phyloP scores from a whole-genome alignment of 2,329 filamentous ascomycete genomes.

The Fusarium sp. region DNA sequence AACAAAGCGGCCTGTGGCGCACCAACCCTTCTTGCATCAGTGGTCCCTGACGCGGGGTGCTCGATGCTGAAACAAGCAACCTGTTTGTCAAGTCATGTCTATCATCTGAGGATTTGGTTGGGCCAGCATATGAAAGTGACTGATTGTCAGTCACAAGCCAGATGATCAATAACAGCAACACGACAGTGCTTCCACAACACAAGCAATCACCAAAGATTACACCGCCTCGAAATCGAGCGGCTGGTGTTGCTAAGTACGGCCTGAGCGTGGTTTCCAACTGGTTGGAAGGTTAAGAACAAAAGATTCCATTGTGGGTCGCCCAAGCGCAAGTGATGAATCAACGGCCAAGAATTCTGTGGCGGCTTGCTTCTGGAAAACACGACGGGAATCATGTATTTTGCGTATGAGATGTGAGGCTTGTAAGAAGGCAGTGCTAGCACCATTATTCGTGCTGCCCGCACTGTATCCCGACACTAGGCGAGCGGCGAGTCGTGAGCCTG shows the following conservation, averaged over 20 bases:
- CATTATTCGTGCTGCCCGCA: not conserved
- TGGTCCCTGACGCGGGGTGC: constrained; percentile 24
- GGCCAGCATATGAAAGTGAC: constrained; percentile 39
- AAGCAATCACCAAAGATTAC: constrained; percentile 25
- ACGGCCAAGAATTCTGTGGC: constrained; percentile 36
- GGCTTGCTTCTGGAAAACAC: constrained; percentile 42
- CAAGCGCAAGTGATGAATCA: constrained; percentile 34
- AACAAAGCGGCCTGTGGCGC: constrained; percentile 37
- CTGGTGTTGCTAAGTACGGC: constrained; percentile 30
- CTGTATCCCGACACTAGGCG: constrained; percentile 6
- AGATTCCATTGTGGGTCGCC: constrained; percentile 28
- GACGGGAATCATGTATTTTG: constrained; percentile 14
- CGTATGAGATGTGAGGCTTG: constrained; percentile 27
- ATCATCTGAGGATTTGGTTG: constrained; percentile 35
- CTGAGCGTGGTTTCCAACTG: constrained; percentile 27
- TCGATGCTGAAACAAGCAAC: constrained; percentile 38
- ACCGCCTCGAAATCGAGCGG: constrained; percentile 41
- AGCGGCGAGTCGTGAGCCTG: constrained; percentile 20
- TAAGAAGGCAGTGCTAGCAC: constrained; percentile 26
- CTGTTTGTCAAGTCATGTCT: constrained; percentile 34
- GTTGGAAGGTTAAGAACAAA: constrained; percentile 22
- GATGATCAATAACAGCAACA: constrained; percentile 31
- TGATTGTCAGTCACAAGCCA: constrained; percentile 44
- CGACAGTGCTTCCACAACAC: not conserved
- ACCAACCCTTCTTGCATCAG: constrained; percentile 42